Base-by-base conservation (phyloP, 2,329 filamentous ascomycete species). In the Calycina herbarum region DNA sequence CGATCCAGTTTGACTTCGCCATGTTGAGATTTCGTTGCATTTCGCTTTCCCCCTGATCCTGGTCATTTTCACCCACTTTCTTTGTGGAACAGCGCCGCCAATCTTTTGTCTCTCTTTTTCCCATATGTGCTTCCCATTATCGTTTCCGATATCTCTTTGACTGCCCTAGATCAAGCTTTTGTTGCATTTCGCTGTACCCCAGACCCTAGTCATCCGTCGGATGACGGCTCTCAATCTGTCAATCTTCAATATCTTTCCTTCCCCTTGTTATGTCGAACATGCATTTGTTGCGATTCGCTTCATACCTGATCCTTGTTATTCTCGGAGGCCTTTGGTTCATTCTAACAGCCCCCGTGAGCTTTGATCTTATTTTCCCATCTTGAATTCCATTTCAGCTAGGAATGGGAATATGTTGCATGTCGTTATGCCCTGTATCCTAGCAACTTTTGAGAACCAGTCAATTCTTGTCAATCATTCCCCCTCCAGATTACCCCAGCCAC, bases 251-350 rank as follows among this genome's bases (percentile, higher is more conserved):
- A 29, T 29, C 27, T 29, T 29, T 29, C 27, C 27, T 29, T 29
- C 27, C 27, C 27, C 27, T 29, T 29, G 27, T 29, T 29, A 29
- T 29, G 27, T 29, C 27, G 27, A 29, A 29, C 27, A 29, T 29
- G 27, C 6, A 20, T 57, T 59, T 40, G 57, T 59, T 59, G 57
- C 57, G 40, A 24, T 59, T 59, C 57, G 57, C 57, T 33, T 20
- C 20, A 11, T 13, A 17, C 57, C 57, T 40, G 17, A 7, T 24
- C 29, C 31, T 35, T 59, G 45, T 11, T 51, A 51, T 17, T 17
- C 3, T 17, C 38, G 13, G 38, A 40, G 38, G 17, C 38, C 38
- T 15, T 40, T 40, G 11, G n/a, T 51, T 20, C 10, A 24, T 51
- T 51, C 4, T 20, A 33, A 24, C n/a, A 15, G 15, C 13, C 35